Conservation (phyloP, 257 asterid species). For the Apocynum venetum region DNA sequence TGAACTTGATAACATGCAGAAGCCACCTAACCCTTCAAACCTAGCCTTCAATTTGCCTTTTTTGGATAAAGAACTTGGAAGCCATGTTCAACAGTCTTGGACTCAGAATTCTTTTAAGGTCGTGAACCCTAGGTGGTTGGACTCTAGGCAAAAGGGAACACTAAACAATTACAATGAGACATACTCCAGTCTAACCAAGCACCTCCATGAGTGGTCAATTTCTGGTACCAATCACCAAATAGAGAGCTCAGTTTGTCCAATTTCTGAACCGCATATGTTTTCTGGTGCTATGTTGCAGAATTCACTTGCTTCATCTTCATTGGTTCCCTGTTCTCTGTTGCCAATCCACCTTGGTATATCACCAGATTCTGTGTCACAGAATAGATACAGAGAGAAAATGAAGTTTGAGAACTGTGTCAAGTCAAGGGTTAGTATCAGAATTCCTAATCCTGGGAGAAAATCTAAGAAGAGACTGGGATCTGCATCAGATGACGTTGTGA, state of each 20-base stretch:
- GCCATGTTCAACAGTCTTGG: conserved; percentile 32
- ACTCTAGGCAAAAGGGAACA: conserved; percentile 30
- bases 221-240: conserved; percentile 24
- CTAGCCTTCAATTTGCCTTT: conserved; percentile 49
- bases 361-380: conserved; percentile 26
- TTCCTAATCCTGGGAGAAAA: conserved; percentile 27
- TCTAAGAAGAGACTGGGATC: conserved; percentile 32
- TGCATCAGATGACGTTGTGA: conserved; percentile 26
- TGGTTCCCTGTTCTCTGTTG: conserved; percentile 17
- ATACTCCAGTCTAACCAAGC: conserved; percentile 19
- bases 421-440: conserved; percentile 17
- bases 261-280: conserved; percentile 19
- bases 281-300: conserved; percentile 25
- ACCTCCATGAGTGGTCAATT: conserved; percentile 25
- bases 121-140: conserved; percentile 26
- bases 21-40: conserved; percentile 21
- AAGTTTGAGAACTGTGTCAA: conserved; percentile 25
- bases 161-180: conserved; percentile 21
- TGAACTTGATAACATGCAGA: conserved; percentile 29
- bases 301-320: conserved; percentile 24
- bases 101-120: conserved; percentile 31
- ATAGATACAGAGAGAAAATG: conserved; percentile 21
- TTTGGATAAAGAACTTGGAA: conserved; percentile 36
- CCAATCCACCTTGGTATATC: conserved; percentile 29
- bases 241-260: conserved; percentile 25